Percentiles rank a stretch among this genome's conserved stretches.
These are phyloP conservation scores for Sugiyamaella americana DNA, from an alignment of 805 yeast genomes.

Conservation along the genomic window DNA sequence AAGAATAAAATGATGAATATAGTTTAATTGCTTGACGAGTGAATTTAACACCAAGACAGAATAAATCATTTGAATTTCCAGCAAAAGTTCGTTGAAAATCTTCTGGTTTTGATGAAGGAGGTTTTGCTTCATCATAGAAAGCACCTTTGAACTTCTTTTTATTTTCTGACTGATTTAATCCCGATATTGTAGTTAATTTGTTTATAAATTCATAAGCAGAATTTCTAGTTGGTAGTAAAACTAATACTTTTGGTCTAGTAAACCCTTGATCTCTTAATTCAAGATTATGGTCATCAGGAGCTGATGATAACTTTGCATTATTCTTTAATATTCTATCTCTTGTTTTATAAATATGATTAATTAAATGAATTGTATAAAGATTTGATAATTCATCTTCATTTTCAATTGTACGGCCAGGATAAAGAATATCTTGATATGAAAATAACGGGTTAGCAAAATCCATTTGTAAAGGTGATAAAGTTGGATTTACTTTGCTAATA, in stretches of 20 bases:
- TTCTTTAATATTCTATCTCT: slow-evolving; percentile 79
- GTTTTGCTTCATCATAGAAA: slow-evolving; percentile 49
- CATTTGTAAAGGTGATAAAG: slow-evolving; percentile 42
- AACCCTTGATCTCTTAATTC: slow-evolving; percentile 83
- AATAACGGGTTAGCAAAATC: slow-evolving; percentile 58
- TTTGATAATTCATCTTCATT: slow-evolving; percentile 51
- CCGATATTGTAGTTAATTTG: slow-evolving; percentile 54
- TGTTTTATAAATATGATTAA: slow-evolving; percentile 82
- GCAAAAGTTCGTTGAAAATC: slow-evolving; percentile 75
- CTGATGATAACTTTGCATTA: slow-evolving; percentile 48
- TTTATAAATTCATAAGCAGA: slow-evolving; percentile 65
- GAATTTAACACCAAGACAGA: slow-evolving; percentile 83
- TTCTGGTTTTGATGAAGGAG: slow-evolving; percentile 60
- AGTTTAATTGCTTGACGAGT: slow-evolving; percentile 82
- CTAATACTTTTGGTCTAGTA: slow-evolving; percentile 82
- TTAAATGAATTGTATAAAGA: slow-evolving; percentile 60
- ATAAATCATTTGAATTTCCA: slow-evolving; percentile 89
- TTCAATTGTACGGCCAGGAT: slow-evolving; percentile 48
- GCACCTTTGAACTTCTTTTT: slow-evolving; percentile 66
- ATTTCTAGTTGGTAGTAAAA: slow-evolving; percentile 79
- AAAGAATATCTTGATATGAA: slow-evolving; percentile 64
- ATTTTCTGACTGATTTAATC: slow-evolving; percentile 73
- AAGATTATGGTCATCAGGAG: slow-evolving; percentile 34
- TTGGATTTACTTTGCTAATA: slow-evolving; percentile 20
- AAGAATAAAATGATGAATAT: slow-evolving; percentile 73